phyloP scores from a whole-genome alignment of 805 yeast genomes.

The Ogataea nakhonphanomensis region DNA sequence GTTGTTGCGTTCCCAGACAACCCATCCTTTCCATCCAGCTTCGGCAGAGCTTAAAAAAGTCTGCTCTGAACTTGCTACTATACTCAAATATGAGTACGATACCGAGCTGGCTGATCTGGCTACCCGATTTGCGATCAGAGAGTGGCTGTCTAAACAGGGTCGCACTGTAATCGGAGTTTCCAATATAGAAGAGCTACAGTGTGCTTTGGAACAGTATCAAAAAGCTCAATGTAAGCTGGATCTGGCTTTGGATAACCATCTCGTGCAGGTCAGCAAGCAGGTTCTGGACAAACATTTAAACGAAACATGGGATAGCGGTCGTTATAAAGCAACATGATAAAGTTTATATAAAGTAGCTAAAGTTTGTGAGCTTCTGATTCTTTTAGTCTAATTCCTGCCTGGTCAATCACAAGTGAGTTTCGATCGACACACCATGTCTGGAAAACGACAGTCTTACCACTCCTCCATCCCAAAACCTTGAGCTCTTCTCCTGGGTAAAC shows the following conservation, averaged over 20 bases:
- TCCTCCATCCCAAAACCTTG: constrained; percentile 80
- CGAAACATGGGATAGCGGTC: constrained; percentile 57
- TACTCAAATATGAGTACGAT: constrained; percentile 36
- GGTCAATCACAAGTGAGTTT: constrained; percentile 71
- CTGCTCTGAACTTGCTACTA: constrained; percentile 42
- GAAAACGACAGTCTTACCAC: constrained; percentile 67
- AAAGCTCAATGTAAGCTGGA: constrained; percentile 36
- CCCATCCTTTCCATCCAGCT: constrained; percentile 83
- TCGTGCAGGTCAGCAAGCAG: constrained; percentile 42
- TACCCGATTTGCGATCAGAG: constrained; percentile 65
- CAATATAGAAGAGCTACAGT: constrained; percentile 55
- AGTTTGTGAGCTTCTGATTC: constrained; percentile 21
- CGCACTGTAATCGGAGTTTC: constrained; percentile 80
- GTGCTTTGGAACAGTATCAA: constrained; percentile 59
- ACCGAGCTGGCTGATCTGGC: constrained; percentile 81
- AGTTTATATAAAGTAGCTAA: constrained; percentile 10
- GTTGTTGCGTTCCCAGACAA: constrained; percentile 60
- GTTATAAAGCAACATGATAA: constrained; percentile 5
- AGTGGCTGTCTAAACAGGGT: constrained; percentile 51
- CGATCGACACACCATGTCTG: constrained; percentile 81
- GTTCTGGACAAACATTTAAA: constrained; percentile 53
- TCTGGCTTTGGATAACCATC: constrained; percentile 40
- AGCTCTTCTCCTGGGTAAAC: constrained; percentile 95
- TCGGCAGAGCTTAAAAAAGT: constrained; percentile 51
- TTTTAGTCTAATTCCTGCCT: constrained; percentile 73